These are phyloP conservation scores for Protomyces pachydermus DNA, from an alignment of 1,139 yeast genomes.

Conservation along the genomic window DNA sequence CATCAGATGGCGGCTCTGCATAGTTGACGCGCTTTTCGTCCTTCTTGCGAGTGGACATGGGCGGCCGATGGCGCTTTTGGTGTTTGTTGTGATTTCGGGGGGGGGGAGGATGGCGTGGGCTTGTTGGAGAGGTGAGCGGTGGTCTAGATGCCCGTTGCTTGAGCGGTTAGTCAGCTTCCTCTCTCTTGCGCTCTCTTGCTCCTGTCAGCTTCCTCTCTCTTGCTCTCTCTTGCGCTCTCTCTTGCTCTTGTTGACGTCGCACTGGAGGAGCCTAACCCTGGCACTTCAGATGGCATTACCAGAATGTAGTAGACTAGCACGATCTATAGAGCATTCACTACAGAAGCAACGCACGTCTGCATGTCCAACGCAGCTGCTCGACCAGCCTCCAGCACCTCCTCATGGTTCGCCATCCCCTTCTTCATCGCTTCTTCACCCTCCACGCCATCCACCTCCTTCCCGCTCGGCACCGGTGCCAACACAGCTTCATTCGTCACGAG, in stretches of 20 bases:
- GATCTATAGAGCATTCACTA: conserved; percentile 56
- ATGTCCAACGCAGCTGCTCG: conserved; percentile 75
- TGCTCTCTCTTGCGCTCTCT: too few relatives aligned
- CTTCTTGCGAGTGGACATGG: not conserved
- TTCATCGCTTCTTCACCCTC: conserved; percentile 51
- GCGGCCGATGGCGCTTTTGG: not conserved
- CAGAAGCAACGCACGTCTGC: conserved; percentile 59
- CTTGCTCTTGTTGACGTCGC: not conserved
- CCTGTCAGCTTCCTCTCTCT: too few relatives aligned
- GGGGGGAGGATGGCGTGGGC: too few relatives aligned
- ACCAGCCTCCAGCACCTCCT: conserved; percentile 82
- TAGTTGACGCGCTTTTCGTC: not conserved
- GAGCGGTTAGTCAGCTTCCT: not conserved
- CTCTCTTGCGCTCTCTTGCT: too few relatives aligned
- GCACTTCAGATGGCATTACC: not conserved
- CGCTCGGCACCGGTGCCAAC: conserved; percentile 69
- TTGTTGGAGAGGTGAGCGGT: too few relatives aligned
- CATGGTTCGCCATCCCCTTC: conserved; percentile 82
- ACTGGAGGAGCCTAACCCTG: not conserved
- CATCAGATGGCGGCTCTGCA: not conserved
- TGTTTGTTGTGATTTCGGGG: too few relatives aligned
- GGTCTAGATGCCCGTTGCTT: not conserved
- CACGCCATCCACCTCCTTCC: conserved; percentile 46
- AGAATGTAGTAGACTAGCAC: not conserved
- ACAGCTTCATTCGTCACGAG: conserved; percentile 82